These are phyloP conservation scores for Sporobolomyces pararoseus DNA, from an alignment of 768 basidiomycete genomes.

Conservation along the genomic window DNA sequence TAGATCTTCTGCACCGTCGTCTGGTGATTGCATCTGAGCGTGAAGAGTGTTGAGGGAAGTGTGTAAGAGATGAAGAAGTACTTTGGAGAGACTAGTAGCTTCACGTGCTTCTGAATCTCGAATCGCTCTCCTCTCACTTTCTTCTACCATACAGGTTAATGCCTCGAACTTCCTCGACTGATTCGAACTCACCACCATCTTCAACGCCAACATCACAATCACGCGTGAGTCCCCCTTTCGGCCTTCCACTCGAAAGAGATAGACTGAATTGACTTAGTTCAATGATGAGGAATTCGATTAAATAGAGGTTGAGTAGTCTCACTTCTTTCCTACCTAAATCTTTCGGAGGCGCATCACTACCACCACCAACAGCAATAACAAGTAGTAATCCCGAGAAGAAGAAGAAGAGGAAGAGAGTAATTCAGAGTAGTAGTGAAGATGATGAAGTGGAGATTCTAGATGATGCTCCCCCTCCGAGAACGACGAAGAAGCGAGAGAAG, in stretches of 20 bases:
- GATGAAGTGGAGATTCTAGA: background rate
- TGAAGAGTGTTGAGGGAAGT: too few species aligned
- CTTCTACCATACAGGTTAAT: background rate
- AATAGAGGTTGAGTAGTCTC: slow-evolving; percentile 25
- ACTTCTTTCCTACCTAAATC: slow-evolving; percentile 28
- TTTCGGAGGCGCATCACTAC: background rate
- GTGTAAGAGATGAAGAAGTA: too few species aligned
- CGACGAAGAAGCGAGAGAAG: background rate
- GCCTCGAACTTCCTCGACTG: background rate
- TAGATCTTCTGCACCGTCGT: too few species aligned
- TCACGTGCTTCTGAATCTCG: background rate
- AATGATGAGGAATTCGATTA: too few species aligned
- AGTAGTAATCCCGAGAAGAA: background rate
- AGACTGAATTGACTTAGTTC: background rate
- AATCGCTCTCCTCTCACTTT: background rate
- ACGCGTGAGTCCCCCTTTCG: background rate
- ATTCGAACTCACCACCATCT: background rate
- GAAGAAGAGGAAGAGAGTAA: slow-evolving; percentile 6
- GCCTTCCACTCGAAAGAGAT: background rate
- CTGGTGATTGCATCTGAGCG: too few species aligned
- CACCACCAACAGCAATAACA: background rate
- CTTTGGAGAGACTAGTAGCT: too few species aligned
- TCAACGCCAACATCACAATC: background rate
- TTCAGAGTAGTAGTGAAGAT: background rate
- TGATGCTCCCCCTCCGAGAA: background rate